Evolutionary conservation across 768 basidiomycete genomes (phyloP).

Genomic region (Phlegmacium glaucopus): DNA sequence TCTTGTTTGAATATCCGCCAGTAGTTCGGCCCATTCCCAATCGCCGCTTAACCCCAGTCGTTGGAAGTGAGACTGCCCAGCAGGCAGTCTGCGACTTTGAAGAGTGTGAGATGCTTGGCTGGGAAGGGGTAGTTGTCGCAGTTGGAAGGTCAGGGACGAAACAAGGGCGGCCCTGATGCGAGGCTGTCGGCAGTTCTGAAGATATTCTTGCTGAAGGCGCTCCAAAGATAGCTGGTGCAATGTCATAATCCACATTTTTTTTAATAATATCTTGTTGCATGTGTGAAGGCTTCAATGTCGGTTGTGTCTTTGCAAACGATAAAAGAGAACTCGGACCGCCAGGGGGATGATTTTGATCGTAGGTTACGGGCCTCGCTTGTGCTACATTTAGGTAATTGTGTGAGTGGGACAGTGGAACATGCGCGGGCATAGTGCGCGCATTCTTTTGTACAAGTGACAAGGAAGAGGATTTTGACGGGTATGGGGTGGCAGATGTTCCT

Average conservation of each 20-base stretch:
- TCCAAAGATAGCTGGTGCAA: background rate
- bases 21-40: conserved; percentile 58
- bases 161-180: conserved; percentile 4
- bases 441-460: too few relatives aligned
- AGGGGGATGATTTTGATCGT: conserved; percentile 2
- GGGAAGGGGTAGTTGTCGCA: conserved; percentile 4
- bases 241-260: conserved; percentile 8
- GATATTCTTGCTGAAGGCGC: conserved; percentile 4
- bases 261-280: background rate
- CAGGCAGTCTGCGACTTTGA: conserved; percentile 1
- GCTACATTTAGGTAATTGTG: background rate
- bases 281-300: conserved; percentile 1
- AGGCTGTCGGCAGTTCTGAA: conserved; percentile 10
- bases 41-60: conserved; percentile 45
- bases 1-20: conserved; percentile 61
- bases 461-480: too few relatives aligned
- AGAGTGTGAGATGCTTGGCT: conserved; percentile 7
- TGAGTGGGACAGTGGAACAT: background rate
- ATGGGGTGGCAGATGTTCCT: too few relatives aligned
- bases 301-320: background rate
- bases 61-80: conserved; percentile 8
- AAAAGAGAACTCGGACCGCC: background rate
- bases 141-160: conserved; percentile 12
- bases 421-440: too few relatives aligned
- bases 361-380: background rate